These are phyloP conservation scores for Jaenimonas drosophilae DNA, from an alignment of 208 protist species.

Conservation along the genomic window DNA sequence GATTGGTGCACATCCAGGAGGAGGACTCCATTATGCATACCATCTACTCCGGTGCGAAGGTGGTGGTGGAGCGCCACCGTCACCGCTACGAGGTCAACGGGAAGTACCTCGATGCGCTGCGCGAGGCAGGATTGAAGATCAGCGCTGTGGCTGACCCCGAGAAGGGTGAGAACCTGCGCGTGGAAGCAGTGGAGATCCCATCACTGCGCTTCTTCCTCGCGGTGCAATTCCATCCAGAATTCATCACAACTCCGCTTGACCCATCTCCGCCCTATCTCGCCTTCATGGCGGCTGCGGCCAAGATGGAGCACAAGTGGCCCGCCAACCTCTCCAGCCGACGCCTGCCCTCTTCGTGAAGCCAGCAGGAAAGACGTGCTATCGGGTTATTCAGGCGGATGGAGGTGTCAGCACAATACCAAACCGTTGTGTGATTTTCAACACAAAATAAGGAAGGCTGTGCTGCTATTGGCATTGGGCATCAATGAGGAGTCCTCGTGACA, in stretches of 20 bases:
- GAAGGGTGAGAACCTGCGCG: slow-evolving; percentile 83
- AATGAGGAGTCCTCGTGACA: too few relatives aligned
- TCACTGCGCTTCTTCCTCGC: slow-evolving; percentile 89
- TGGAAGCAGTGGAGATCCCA: slow-evolving; percentile 85
- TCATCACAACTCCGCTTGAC: slow-evolving; percentile 90
- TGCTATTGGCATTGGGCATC: neutral
- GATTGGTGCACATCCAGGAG: slow-evolving; percentile 71
- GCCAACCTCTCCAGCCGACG: slow-evolving; percentile 27
- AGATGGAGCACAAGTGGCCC: slow-evolving; percentile 55
- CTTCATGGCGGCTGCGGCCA: slow-evolving; percentile 88
- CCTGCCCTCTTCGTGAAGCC: slow-evolving; percentile 3
- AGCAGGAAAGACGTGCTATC: too few relatives aligned
- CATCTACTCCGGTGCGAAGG: slow-evolving; percentile 80
- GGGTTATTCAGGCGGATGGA: too few relatives aligned
- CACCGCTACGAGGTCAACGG: slow-evolving; percentile 98
- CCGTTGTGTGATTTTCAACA: too few relatives aligned
- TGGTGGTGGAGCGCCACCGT: slow-evolving; percentile 94
- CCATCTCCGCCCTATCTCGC: slow-evolving; percentile 96
- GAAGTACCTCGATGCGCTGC: slow-evolving; percentile 85
- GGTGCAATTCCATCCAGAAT: slow-evolving; percentile 98
- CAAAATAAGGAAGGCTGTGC: neutral
- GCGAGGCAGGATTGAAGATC: slow-evolving; percentile 87
- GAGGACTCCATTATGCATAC: slow-evolving; percentile 40
- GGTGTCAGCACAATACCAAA: too few relatives aligned
- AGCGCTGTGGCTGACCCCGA: slow-evolving; percentile 73